Evolutionary conservation across 306 rosid species (phyloP).

Genomic region (Malus asiatica): DNA sequence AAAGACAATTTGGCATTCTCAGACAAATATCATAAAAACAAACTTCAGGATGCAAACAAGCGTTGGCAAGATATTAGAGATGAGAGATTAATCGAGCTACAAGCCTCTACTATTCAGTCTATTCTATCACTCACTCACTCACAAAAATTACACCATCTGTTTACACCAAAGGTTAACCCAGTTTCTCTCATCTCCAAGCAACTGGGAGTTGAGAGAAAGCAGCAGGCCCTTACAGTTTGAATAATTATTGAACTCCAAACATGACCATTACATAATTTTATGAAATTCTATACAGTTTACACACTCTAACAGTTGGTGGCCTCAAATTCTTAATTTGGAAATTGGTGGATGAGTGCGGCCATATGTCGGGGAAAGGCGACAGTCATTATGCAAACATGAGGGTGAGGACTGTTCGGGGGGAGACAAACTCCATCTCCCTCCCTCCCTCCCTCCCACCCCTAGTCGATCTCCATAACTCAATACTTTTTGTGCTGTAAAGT

Average conservation of each 20-base stretch:
- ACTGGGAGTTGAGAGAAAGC: not conserved
- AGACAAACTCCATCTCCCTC: conserved; percentile 16
- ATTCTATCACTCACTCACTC: too few species aligned
- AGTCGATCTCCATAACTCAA: conserved; percentile 18
- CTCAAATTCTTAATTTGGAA: not conserved
- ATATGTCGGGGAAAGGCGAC: conserved; percentile 33
- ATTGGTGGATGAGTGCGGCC: conserved; percentile 32
- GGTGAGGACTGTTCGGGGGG: conserved; percentile 25
- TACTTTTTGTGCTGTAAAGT: conserved; percentile 6
- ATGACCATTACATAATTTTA: not conserved
- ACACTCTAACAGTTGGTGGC: not conserved
- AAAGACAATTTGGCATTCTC: too few species aligned
- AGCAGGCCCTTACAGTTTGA: not conserved
- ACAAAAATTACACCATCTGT: too few species aligned
- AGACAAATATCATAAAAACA: too few species aligned
- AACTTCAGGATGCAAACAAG: too few species aligned
- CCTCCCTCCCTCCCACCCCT: not conserved
- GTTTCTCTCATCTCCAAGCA: not conserved
- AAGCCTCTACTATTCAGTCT: too few species aligned
- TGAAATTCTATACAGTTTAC: not conserved
- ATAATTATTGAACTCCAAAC: not conserved
- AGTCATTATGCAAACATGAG: conserved; percentile 23
- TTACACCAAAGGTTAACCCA: not conserved
- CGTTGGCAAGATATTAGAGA: too few species aligned
- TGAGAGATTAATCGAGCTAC: too few species aligned